Evolutionary conservation across 495 filamentous ascomycete genomes (phyloP), one percentile per base, ranked within the genome.

Genomic region (Neurospora tetraspora): DNA sequence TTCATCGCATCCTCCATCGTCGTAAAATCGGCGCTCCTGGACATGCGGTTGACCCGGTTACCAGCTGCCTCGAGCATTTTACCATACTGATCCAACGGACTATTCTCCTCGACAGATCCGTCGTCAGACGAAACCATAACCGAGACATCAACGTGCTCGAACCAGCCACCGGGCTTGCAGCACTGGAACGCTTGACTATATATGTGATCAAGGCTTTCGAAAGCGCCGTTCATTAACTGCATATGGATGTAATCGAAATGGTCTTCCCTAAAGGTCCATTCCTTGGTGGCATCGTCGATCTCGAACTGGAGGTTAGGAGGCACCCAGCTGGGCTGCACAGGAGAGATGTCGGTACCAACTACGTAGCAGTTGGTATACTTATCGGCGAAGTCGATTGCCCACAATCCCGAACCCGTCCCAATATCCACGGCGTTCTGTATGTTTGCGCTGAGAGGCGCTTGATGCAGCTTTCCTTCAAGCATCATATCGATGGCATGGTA

Each of bases 231-330:
- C 10, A 90, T 74, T 6, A 80, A 74, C 31, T 88, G 83, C 5
- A 86, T 82, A 75, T 91, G 87, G 69, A 91, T 83, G 69, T 87
- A 88, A 78, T 91, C 89, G 74, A 90, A 91, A 71, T 77, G 70
- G 39, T 84, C 77, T 18, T 78, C 71, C 18, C 79, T 73, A 70
- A 81, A 86, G 10, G 81, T 75, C 87, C 86, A 89, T 10, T 78
- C 76, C 12, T 72, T 65, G 69, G 84, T 81, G 74, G 85, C 84
- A 72, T 88, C 85, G 70, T 86, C 86, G 39, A 88, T 78, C 71
- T 84, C 81, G 74, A 88, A 88, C 14, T 79, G 77, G 68, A 82
- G 77, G 73, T 86, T 88, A 1, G 82, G 81, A 5, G 84, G 83
- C n/a, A 85, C 79, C 71, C 78, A 80, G n/a, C 69, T 77, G 3